Conservation (phyloP, 2,329 filamentous ascomycete species). For the Gaeumannomyces sp. region DNA sequence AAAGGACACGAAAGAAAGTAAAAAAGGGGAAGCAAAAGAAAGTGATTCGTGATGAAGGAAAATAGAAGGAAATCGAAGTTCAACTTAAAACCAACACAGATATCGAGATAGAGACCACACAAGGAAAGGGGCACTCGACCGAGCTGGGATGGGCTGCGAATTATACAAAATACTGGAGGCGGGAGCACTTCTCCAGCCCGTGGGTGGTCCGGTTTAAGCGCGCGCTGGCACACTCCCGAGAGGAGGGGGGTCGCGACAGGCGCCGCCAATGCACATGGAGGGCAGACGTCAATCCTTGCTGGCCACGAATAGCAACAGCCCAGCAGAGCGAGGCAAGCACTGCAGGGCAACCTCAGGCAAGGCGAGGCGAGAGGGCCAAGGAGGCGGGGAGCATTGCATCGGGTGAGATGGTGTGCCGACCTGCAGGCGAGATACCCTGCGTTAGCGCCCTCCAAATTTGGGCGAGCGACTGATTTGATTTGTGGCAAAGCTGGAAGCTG, state of each 20-base stretch:
- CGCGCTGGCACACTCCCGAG: neutral
- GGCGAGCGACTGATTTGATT: neutral
- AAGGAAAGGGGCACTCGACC: neutral
- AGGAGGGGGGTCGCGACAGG: neutral
- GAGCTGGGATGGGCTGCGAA: neutral
- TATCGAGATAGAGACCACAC: conserved; percentile 1
- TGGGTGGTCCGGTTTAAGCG: neutral
- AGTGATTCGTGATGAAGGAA: neutral
- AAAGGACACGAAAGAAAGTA: neutral
- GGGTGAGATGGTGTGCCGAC: neutral
- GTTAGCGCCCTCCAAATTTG: conserved; percentile 1
- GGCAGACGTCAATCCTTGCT: too few species aligned
- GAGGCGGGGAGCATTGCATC: too few species aligned
- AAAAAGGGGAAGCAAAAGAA: conserved; percentile 9
- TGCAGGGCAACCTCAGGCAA: too few species aligned
- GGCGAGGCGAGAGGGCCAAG: too few species aligned
- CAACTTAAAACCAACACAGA: conserved; percentile 6
- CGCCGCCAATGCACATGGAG: neutral
- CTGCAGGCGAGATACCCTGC: neutral
- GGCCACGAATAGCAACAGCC: neutral
- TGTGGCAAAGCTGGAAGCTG: neutral
- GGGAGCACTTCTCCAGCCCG: too few species aligned
- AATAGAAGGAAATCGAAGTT: neutral
- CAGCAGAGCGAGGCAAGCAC: neutral
- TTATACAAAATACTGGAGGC: neutral